phyloP scores from a whole-genome alignment of 2,329 filamentous ascomycete genomes.

The Elsinoe arachidis region DNA sequence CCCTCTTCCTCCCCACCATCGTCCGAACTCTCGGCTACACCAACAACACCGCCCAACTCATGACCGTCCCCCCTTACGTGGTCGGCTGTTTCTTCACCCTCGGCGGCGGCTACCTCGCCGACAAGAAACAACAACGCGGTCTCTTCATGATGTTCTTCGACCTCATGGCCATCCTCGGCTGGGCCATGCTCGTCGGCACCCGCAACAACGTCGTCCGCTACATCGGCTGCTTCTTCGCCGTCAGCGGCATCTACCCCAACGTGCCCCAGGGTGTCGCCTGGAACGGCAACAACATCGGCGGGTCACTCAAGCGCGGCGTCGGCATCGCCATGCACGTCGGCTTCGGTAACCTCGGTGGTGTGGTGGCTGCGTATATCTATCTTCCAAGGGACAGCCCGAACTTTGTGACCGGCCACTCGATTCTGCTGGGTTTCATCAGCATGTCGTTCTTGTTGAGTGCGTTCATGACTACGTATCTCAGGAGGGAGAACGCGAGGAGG shows the following conservation, averaged over 20 bases:
- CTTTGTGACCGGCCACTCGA: constrained; percentile 33
- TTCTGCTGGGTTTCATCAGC: constrained; percentile 36
- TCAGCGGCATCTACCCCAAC: constrained; percentile 51
- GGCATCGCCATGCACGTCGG: constrained; percentile 50
- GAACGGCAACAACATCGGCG: constrained; percentile 53
- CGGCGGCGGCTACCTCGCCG: constrained; percentile 24
- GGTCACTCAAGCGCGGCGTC: constrained; percentile 46
- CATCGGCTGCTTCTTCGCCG: constrained; percentile 27
- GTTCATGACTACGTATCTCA: constrained; percentile 51
- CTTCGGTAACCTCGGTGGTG: constrained; percentile 38
- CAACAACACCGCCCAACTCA: constrained; percentile 34
- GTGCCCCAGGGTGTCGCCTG: constrained; percentile 50
- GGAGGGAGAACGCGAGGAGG: constrained; percentile 48
- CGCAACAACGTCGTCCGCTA: constrained; percentile 22
- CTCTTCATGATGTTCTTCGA: constrained; percentile 35
- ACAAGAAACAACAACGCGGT: constrained; percentile 18
- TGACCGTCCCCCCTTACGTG: constrained; percentile 25
- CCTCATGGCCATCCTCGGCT: constrained; percentile 25
- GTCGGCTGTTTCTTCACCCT: constrained; percentile 26
- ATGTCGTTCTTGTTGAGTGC: constrained; percentile 45
- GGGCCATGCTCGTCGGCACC: constrained; percentile 23
- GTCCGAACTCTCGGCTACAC: constrained; percentile 58
- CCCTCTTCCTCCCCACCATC: constrained; percentile 34
- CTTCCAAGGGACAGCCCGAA: constrained; percentile 31
- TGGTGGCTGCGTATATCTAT: constrained; percentile 39